These are phyloP conservation scores for Xerocomus brunneocitrinus DNA, from an alignment of 768 basidiomycete genomes.

Conservation along the genomic window DNA sequence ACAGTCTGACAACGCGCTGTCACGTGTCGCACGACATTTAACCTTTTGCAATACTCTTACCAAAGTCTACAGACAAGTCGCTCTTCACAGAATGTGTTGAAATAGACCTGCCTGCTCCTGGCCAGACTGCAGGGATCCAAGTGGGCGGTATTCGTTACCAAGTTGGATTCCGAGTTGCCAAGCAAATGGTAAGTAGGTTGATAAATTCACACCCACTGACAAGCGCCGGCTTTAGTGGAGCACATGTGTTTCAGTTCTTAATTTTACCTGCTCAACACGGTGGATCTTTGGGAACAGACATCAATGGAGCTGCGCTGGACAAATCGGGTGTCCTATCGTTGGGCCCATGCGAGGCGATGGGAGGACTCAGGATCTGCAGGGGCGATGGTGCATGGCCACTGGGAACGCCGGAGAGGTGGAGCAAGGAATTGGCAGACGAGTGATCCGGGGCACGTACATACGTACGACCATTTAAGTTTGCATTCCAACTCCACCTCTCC, in stretches of 20 bases:
- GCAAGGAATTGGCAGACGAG: constrained; percentile 22
- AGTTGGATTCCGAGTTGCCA: not conserved
- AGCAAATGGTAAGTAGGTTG: not conserved
- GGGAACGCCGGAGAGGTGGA: constrained; percentile 20
- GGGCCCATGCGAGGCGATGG: not conserved
- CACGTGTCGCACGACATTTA: constrained; percentile 8
- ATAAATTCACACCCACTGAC: constrained; percentile 3
- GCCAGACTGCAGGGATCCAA: no score
- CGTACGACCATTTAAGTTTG: constrained; percentile 26
- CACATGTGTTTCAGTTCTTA: constrained; percentile 14
- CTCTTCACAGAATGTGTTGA: no score
- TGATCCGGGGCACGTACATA: constrained; percentile 22
- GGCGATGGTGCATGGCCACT: not conserved
- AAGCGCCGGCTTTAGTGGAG: constrained; percentile 21
- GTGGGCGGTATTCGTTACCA: not conserved
- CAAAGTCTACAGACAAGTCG: no score
- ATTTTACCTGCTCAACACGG: no score
- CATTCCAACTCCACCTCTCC: constrained; percentile 11
- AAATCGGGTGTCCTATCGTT: not conserved
- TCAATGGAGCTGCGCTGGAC: not conserved
- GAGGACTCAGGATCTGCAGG: not conserved
- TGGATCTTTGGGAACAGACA: not conserved
- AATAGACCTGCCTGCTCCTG: no score
- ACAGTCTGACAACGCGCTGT: not conserved
- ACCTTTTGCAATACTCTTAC: no score